These are phyloP conservation scores for Plasmodium falciparum DNA, from an alignment of 169 alveolate genomes.

Conservation along the genomic window DNA sequence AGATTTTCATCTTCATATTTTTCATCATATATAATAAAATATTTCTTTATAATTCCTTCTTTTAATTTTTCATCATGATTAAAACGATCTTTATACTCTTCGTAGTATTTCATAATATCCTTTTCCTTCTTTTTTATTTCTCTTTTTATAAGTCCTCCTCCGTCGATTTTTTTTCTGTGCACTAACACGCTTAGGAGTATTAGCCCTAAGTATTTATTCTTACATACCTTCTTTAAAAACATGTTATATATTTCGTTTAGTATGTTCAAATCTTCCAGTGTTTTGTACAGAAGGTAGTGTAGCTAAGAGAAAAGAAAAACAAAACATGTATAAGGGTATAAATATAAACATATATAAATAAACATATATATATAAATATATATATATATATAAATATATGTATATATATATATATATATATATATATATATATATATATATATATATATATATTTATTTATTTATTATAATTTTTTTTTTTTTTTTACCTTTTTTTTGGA, in stretches of 20 bases:
- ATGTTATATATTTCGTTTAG: constrained; percentile 22
- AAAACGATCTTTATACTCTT: background rate
- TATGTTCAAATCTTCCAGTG: constrained; percentile 39
- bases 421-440: background rate
- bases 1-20: background rate
- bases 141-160: constrained; percentile 66
- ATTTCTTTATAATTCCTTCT: constrained; percentile 15
- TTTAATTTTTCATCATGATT: constrained; percentile 1
- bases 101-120: constrained; percentile 20
- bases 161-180: constrained; percentile 64
- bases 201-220: constrained; percentile 51
- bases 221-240: constrained; percentile 37
- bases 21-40: constrained; percentile 48
- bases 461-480: background rate
- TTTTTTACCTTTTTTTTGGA: constrained; percentile 45
- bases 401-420: background rate
- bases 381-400: background rate
- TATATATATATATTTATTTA: background rate
- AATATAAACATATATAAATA: background rate
- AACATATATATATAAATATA: background rate
- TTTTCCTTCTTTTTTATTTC: constrained; percentile 46
- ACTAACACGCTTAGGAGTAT: constrained; percentile 52
- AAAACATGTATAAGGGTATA: background rate
- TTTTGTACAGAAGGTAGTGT: constrained; percentile 21
- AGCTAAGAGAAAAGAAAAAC: constrained; percentile 2